phyloP scores from a whole-genome alignment of 176 grass and related monocot genomes.

The Aechmea fasciata region DNA sequence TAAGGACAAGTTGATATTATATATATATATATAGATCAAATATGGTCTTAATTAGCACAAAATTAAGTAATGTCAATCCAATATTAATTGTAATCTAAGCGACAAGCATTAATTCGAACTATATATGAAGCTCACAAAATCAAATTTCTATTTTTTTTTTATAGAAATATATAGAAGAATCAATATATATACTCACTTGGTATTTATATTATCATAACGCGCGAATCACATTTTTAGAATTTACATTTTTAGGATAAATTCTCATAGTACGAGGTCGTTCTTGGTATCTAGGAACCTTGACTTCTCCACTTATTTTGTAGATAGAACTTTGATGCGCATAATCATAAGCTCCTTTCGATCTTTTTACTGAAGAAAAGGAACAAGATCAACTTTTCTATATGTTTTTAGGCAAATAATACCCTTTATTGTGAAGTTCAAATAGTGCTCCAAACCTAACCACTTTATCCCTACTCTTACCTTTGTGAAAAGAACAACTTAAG shows the following conservation, averaged over 20 bases:
- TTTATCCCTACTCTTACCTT: constrained; percentile 6
- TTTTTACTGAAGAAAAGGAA: constrained; percentile 16
- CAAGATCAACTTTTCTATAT: constrained; percentile 14
- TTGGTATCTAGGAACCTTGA: constrained; percentile 30
- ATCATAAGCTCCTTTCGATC: constrained; percentile 20
- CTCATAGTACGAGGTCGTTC: constrained; percentile 5
- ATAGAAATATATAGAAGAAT: constrained; percentile 19
- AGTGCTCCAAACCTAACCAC: background rate
- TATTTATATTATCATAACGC: constrained; percentile 7
- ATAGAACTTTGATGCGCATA: constrained; percentile 29
- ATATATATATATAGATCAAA: too few relatives aligned
- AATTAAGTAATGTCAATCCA: too few relatives aligned
- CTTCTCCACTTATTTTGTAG: constrained; percentile 31
- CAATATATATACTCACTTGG: background rate
- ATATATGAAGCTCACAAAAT: too few relatives aligned
- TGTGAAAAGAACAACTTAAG: too few relatives aligned
- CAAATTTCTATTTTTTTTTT: background rate
- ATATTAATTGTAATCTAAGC: too few relatives aligned
- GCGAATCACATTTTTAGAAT: constrained; percentile 9
- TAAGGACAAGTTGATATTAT: too few relatives aligned
- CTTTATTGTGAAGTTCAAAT: constrained; percentile 14
- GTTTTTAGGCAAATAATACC: constrained; percentile 14
- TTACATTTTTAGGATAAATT: constrained; percentile 7
- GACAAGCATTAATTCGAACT: too few relatives aligned
- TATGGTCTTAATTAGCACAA: too few relatives aligned